These are phyloP conservation scores for Gypsophila paniculata DNA, from an alignment of 179 eudicot species.

Conservation along the genomic window DNA sequence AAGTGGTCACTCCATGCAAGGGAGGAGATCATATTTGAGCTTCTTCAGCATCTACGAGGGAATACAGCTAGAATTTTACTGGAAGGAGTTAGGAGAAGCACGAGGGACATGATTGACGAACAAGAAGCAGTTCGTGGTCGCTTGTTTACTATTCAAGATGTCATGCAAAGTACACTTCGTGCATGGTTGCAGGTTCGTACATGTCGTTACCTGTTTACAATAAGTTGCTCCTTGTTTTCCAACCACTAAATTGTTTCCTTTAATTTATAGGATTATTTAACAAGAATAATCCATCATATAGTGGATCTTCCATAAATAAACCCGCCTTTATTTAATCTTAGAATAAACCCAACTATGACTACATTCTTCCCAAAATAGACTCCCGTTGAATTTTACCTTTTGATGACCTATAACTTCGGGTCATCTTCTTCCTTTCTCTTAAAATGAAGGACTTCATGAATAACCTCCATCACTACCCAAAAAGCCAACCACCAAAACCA, in stretches of 20 bases:
- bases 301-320: too few relatives aligned
- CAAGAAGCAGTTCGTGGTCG: slow-evolving; percentile 99
- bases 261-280: background rate
- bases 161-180: slow-evolving; percentile 84
- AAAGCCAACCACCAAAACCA: too few relatives aligned
- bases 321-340: too few relatives aligned
- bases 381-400: too few relatives aligned
- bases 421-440: too few relatives aligned
- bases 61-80: slow-evolving; percentile 49
- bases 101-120: slow-evolving; percentile 85
- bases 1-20: slow-evolving; percentile 99
- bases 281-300: too few relatives aligned
- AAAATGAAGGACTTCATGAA: too few relatives aligned
- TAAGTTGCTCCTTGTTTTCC: background rate
- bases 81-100: slow-evolving; percentile 64
- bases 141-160: slow-evolving; percentile 92
- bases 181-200: slow-evolving; percentile 90
- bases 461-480: too few relatives aligned
- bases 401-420: too few relatives aligned
- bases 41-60: slow-evolving; percentile 80
- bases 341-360: too few relatives aligned
- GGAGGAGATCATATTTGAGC: slow-evolving; percentile 95
- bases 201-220: background rate
- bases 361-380: too few relatives aligned
- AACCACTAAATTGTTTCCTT: background rate